Percentiles rank a stretch among this genome's conserved stretches.
Conservation (phyloP, 176 grass and related monocot genomes). For the Thinopyrum elongatum region DNA sequence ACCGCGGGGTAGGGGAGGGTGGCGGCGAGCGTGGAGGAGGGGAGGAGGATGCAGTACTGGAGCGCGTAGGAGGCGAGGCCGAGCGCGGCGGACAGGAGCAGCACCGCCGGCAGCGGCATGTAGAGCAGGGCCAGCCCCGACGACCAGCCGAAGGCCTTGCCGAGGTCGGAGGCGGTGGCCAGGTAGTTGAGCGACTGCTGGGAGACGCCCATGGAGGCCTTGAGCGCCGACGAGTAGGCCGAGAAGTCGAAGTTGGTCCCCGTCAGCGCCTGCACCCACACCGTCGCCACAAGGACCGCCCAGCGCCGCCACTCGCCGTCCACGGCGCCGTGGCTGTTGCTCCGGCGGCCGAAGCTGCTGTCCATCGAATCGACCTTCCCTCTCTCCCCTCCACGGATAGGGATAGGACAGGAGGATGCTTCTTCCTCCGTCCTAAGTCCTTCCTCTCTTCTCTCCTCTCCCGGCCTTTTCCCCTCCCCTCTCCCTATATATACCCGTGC, state of each 20-base stretch:
- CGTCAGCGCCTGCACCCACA: slow-evolving; percentile 92
- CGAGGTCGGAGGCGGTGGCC: slow-evolving; percentile 87
- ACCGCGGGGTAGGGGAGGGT: slow-evolving; percentile 63
- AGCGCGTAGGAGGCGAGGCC: slow-evolving; percentile 65
- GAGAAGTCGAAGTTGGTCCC: slow-evolving; percentile 99
- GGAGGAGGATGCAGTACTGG: slow-evolving; percentile 68
- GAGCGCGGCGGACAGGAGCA: slow-evolving; percentile 50
- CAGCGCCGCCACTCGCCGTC: slow-evolving; percentile 45
- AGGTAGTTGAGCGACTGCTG: slow-evolving; percentile 87
- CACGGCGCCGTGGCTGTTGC: not conserved
- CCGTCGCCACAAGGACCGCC: slow-evolving; percentile 66
- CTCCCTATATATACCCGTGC: not conserved
- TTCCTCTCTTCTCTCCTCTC: not conserved
- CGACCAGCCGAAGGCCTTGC: slow-evolving; percentile 81
- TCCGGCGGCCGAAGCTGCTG: not conserved
- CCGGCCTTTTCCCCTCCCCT: not conserved
- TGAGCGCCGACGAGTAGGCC: slow-evolving; percentile 84
- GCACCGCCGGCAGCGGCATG: slow-evolving; percentile 64
- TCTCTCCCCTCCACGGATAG: not conserved
- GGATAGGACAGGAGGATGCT: not conserved
- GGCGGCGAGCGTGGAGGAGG: slow-evolving; percentile 22
- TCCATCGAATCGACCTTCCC: not conserved
- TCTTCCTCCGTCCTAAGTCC: not conserved
- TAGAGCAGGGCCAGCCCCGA: slow-evolving; percentile 75
- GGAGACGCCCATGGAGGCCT: slow-evolving; percentile 56